A percentile compares a stretch with the other conserved stretches of the same genome.
Conservation (phyloP, 352 stramenopile genomes). For the Pythium apleroticum region DNA sequence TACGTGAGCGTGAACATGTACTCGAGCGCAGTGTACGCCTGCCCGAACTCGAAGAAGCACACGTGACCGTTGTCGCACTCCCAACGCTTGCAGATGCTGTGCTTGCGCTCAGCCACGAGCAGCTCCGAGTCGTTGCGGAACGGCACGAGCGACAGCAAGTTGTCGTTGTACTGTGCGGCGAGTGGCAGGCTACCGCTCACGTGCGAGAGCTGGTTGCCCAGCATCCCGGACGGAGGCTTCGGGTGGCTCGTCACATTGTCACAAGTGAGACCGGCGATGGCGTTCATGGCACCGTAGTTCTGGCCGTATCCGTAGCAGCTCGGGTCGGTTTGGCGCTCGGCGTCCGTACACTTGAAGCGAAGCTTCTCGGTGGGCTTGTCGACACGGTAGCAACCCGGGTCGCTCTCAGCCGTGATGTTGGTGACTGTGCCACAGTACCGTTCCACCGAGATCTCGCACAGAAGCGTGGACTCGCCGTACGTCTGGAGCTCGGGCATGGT, state of each 20-base stretch:
- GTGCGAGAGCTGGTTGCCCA: constrained; percentile 2
- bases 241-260: constrained; percentile 30
- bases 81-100: constrained; percentile 72
- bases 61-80: constrained; percentile 76
- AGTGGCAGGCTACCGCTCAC: constrained; percentile 36
- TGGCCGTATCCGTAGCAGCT: constrained; percentile 54
- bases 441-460: constrained; percentile 62
- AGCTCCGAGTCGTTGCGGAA: constrained; percentile 56
- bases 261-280: constrained; percentile 47
- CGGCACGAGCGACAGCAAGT: constrained; percentile 33
- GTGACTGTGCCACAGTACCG: constrained; percentile 43
- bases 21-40: constrained; percentile 52
- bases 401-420: constrained; percentile 32
- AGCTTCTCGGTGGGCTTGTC: constrained; percentile 37
- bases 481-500: constrained; percentile 79
- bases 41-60: constrained; percentile 67
- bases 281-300: constrained; percentile 47
- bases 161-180: neutral
- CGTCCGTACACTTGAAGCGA: constrained; percentile 46
- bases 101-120: constrained; percentile 29
- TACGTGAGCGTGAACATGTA: constrained; percentile 73
- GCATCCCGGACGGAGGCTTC: constrained; percentile 8
- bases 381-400: constrained; percentile 62
- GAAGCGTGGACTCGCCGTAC: constrained; percentile 56
- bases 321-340: constrained; percentile 36